Conservation (phyloP, 1,284 basidiomycete genomes). For the Cryptococcus hybrid region DNA sequence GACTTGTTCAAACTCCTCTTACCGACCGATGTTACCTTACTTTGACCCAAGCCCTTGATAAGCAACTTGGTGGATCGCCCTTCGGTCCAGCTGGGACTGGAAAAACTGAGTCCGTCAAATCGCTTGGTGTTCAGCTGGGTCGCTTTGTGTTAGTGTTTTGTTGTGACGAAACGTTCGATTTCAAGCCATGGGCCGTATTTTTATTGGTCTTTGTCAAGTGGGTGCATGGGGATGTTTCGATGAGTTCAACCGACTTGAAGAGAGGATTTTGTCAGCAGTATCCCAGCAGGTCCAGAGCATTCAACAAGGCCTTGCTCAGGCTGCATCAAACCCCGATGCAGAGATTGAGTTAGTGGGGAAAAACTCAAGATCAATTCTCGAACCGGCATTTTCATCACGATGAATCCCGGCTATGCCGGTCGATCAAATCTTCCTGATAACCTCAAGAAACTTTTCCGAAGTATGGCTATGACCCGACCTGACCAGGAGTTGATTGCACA, state of each 20-base stretch:
- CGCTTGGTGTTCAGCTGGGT: constrained; percentile 94
- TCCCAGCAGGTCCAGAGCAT: constrained; percentile 99
- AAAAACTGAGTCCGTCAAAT: constrained; percentile 99
- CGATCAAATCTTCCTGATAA: constrained; percentile 97
- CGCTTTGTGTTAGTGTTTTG: constrained; percentile 99
- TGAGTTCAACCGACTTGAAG: constrained; percentile 97
- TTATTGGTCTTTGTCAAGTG: constrained; percentile 96
- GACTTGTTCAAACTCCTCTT: constrained; percentile 95
- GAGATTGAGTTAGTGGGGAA: constrained; percentile 98
- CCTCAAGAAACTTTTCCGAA: constrained; percentile 62
- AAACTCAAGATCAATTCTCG: constrained; percentile 88
- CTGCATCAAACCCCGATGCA: constrained; percentile 74
- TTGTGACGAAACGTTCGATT: constrained; percentile 99
- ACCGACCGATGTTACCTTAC: constrained; percentile 98
- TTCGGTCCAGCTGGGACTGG: constrained; percentile 99
- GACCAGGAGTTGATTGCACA: constrained; percentile 98
- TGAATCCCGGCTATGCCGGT: constrained; percentile 95
- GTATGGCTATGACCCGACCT: constrained; percentile 99
- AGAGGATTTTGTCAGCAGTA: constrained; percentile 95
- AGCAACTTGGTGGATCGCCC: constrained; percentile 92
- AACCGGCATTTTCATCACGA: constrained; percentile 96
- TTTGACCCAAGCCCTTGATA: constrained; percentile 91
- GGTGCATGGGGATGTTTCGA: constrained; percentile 99
- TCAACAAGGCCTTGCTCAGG: constrained; percentile 84
- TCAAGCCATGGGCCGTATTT: constrained; percentile 99